phyloP scores from a whole-genome alignment of 2,329 filamentous ascomycete genomes.

The Acephala macrosclerotiorum region DNA sequence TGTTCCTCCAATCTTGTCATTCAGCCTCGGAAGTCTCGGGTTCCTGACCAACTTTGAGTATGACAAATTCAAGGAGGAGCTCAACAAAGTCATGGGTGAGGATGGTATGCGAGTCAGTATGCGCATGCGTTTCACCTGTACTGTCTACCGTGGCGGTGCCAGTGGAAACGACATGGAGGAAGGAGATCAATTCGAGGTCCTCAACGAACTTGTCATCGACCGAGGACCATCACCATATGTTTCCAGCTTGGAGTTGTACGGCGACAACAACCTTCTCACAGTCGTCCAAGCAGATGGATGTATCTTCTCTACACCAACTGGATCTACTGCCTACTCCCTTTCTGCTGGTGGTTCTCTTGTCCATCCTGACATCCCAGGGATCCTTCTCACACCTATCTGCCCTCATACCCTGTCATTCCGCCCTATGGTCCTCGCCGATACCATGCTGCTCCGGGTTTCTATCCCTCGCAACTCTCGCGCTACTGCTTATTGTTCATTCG shows the following conservation, averaged over 20 bases:
- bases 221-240: slow-evolving; percentile 96
- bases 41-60: slow-evolving; percentile 91
- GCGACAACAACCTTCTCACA: slow-evolving; percentile 92
- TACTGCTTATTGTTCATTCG: slow-evolving; percentile 95
- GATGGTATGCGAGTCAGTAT: slow-evolving; percentile 96
- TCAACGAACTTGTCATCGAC: slow-evolving; percentile 98
- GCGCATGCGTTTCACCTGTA: slow-evolving; percentile 98
- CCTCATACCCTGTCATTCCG: slow-evolving; percentile 96
- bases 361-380: slow-evolving; percentile 95
- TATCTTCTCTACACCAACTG: slow-evolving; percentile 97
- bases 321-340: slow-evolving; percentile 93
- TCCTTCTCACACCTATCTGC: slow-evolving; percentile 96
- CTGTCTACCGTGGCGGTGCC: slow-evolving; percentile 80
- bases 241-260: slow-evolving; percentile 94
- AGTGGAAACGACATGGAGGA: slow-evolving; percentile 75
- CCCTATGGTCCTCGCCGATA: slow-evolving; percentile 97
- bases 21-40: slow-evolving; percentile 84
- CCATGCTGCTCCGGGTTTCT: slow-evolving; percentile 87
- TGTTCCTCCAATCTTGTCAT: slow-evolving; percentile 84
- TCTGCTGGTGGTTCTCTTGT: slow-evolving; percentile 95
- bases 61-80: slow-evolving; percentile 83
- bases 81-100: slow-evolving; percentile 91
- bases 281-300: slow-evolving; percentile 97
- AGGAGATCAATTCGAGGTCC: slow-evolving; percentile 94
- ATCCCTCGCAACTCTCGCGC: slow-evolving; percentile 86